Evolutionary conservation across 805 yeast species (phyloP).

Genomic region (Tetrapisispora phaffii): DNA sequence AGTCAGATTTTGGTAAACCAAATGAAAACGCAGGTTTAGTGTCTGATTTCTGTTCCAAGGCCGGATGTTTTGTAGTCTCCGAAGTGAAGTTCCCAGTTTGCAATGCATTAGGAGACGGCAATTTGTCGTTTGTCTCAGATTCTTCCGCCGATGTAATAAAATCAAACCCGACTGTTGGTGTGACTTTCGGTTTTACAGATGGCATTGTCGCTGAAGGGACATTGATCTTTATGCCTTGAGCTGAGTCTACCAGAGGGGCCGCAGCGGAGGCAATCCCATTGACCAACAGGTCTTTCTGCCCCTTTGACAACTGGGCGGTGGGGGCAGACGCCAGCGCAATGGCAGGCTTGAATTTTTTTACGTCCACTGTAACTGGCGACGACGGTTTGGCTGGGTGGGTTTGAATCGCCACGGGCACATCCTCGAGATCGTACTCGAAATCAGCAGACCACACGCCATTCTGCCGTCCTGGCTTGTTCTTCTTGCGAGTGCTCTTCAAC

Average conservation of each 20-base stretch:
- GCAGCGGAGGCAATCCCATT: neutral
- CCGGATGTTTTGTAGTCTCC: neutral
- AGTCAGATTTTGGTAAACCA: slow-evolving; percentile 2
- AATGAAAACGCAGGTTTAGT: slow-evolving; percentile 10
- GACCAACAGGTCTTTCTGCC: neutral
- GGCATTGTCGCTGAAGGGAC: neutral
- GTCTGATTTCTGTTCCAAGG: neutral
- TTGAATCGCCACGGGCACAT: neutral
- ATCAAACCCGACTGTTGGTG: slow-evolving; percentile 27
- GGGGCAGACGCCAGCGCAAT: neutral
- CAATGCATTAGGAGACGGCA: neutral
- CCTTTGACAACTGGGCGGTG: neutral
- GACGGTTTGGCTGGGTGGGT: no score
- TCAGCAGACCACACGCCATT: slow-evolving; percentile 25
- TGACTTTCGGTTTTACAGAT: slow-evolving; percentile 6
- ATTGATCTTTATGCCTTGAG: neutral
- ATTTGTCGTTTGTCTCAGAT: neutral
- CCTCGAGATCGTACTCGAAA: slow-evolving; percentile 23
- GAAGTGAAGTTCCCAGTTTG: neutral
- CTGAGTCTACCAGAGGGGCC: neutral
- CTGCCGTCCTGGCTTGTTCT: neutral
- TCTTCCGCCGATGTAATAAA: slow-evolving; percentile 15
- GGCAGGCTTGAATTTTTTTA: neutral
- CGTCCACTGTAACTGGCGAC: neutral
- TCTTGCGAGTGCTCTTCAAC: neutral